These are phyloP conservation scores for Monosporascus ibericus DNA, from an alignment of 2,329 filamentous ascomycete species.

Conservation along the genomic window DNA sequence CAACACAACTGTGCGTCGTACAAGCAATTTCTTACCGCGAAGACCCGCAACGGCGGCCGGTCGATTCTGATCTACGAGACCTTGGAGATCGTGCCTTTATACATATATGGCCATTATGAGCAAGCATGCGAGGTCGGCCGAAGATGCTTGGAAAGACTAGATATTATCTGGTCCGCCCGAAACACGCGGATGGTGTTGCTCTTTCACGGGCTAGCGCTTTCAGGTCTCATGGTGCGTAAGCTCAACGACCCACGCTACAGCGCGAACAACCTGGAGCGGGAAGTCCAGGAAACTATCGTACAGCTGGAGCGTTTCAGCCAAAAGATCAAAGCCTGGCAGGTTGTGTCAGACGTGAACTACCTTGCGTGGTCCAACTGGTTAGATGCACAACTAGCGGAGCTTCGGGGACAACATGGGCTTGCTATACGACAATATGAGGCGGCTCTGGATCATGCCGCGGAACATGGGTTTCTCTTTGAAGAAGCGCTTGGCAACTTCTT, in stretches of 20 bases:
- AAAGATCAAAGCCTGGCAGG: slow-evolving; percentile 58
- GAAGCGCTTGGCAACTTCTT: slow-evolving; percentile 69
- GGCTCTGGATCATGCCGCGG: slow-evolving; percentile 64
- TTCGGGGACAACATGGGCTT: slow-evolving; percentile 47
- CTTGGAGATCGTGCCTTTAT: slow-evolving; percentile 56
- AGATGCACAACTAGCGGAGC: slow-evolving; percentile 62
- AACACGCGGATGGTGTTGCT: slow-evolving; percentile 52
- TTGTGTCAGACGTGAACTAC: slow-evolving; percentile 65
- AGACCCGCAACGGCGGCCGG: slow-evolving; percentile 53
- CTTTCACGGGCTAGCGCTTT: slow-evolving; percentile 54
- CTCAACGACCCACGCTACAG: slow-evolving; percentile 40
- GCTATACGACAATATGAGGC: slow-evolving; percentile 63
- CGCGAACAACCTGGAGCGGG: slow-evolving; percentile 35
- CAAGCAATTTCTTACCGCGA: slow-evolving; percentile 51
- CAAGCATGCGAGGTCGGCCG: slow-evolving; percentile 52
- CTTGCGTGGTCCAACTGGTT: slow-evolving; percentile 62
- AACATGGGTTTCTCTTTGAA: slow-evolving; percentile 62
- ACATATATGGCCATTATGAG: slow-evolving; percentile 57
- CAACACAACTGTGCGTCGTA: slow-evolving; percentile 55
- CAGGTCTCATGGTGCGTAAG: slow-evolving; percentile 44
- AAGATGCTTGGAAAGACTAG: slow-evolving; percentile 38
- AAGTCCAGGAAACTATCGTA: slow-evolving; percentile 42
- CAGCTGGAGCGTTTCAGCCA: slow-evolving; percentile 50
- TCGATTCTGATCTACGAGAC: slow-evolving; percentile 64
- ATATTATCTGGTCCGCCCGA: slow-evolving; percentile 52